Evolutionary conservation across 176 grass and related monocot species (phyloP).

Genomic region (Juncus effusus): DNA sequence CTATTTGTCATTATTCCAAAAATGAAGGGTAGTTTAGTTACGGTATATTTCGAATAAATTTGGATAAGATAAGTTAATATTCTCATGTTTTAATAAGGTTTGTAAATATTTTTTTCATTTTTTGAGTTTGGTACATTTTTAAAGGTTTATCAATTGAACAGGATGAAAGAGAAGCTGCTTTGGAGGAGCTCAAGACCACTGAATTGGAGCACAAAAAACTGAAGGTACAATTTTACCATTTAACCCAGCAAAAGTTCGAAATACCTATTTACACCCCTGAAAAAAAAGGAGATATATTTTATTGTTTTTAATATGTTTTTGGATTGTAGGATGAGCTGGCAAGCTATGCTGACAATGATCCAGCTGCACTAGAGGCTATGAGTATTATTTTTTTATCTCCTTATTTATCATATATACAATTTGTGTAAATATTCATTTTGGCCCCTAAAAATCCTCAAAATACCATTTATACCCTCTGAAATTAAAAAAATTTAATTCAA

Average conservation of each 20-base stretch:
- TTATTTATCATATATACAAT: not conserved
- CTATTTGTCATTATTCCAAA: too few species aligned
- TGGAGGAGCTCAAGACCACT: conserved; percentile 63
- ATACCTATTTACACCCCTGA: too few species aligned
- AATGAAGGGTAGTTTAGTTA: too few species aligned
- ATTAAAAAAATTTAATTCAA: not conserved
- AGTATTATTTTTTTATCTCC: conserved; percentile 43
- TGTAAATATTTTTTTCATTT: too few species aligned
- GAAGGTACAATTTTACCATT: conserved; percentile 39
- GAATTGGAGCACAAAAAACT: conserved; percentile 70
- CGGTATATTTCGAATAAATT: too few species aligned
- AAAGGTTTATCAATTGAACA: conserved; percentile 17
- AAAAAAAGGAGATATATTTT: not conserved
- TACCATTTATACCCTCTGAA: conserved; percentile 16
- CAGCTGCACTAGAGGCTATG: conserved; percentile 77
- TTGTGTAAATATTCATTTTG: not conserved
- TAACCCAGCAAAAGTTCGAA: too few species aligned
- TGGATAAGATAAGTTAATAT: too few species aligned
- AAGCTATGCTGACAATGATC: conserved; percentile 85
- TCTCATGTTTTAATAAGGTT: too few species aligned
- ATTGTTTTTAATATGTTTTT: not conserved
- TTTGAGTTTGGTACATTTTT: too few species aligned
- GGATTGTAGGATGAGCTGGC: conserved; percentile 69
- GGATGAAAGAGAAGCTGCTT: conserved; percentile 79
- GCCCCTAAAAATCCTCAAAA: too few species aligned